A percentile compares a stretch with the other conserved stretches of the same genome.
phyloP scores from a whole-genome alignment of 805 yeast species.

The Blastobotrys attinorum region DNA sequence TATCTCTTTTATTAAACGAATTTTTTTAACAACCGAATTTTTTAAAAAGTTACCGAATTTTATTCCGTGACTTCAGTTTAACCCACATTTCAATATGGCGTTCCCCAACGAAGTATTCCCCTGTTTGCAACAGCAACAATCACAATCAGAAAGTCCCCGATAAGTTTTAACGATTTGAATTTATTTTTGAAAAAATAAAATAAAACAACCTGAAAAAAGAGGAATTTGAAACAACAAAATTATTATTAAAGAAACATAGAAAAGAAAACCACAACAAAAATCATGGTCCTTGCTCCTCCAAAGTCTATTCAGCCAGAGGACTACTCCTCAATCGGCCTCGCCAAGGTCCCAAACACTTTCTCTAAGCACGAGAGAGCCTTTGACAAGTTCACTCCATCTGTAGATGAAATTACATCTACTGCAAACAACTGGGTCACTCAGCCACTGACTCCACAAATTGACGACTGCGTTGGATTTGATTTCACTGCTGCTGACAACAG shows the following conservation, averaged over 20 bases:
- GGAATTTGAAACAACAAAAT: too few species aligned
- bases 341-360: not conserved
- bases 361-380: not conserved
- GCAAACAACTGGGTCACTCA: not conserved
- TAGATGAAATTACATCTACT: too few species aligned
- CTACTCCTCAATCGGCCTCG: not conserved
- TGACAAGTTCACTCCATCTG: not conserved
- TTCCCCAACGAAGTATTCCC: not conserved
- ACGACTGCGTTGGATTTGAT: not conserved
- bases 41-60: not conserved
- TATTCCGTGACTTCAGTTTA: not conserved
- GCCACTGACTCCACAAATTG: not conserved
- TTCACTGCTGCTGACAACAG: too few species aligned
- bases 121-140: not conserved
- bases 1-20: conserved; percentile 1
- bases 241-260: not conserved
- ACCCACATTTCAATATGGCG: not conserved
- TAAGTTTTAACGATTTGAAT: too few species aligned
- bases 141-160: not conserved
- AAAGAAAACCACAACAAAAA: too few species aligned
- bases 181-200: too few species aligned
- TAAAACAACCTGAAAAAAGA: too few species aligned
- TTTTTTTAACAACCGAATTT: not conserved
- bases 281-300: not conserved
- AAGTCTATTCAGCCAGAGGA: not conserved